Evolutionary conservation across 345 rosid species (phyloP), one percentile per base, ranked within the genome.

Genomic region (Turritis glabra): DNA sequence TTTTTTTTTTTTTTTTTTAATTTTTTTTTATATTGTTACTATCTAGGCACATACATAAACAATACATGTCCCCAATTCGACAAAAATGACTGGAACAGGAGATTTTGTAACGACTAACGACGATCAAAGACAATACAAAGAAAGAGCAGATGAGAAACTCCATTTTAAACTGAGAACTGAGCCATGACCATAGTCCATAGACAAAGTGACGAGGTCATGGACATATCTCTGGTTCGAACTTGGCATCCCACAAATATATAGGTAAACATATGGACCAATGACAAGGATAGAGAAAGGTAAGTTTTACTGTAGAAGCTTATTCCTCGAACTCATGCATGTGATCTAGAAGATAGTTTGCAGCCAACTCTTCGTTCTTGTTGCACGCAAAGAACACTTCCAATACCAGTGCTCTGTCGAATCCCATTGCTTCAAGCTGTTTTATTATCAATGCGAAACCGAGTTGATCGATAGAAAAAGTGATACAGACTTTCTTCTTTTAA

Each of bases 341-440:
- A 73, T 93, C 97, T 44, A 91, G 72, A 59, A 91, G 97, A 81
- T 91, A 88, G 83, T 93, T 93, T 54, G 97, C 97, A 13, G 98
- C 98, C 77, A 91, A 78, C 75, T 89, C 98, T 73, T 91, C 97
- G 57, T 93, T 83, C 87, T 91, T 91, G 87, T 93, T 88, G 87
- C 98, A 93, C 10, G 98, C 97, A 64, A 93, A 89, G 80, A 85
- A 93, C 66, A 86, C 98, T 74, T 93, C 97, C 72, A 90, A 72
- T 25, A 89, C 98, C 22, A 85, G 78, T 18, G 84, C 84, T 64
- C 94, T 84, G 44, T 91, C 91, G 43, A 91, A 93, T 48, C 98
- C 97, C 98, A 93, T 91, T 6, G 88, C 97, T 78, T 87, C 98
- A 47, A 91, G 88, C 97, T 93, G 86, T 54, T 48, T 26, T 54